phyloP scores from a whole-genome alignment of 805 yeast species.

The Candida pseudofarinosa region DNA sequence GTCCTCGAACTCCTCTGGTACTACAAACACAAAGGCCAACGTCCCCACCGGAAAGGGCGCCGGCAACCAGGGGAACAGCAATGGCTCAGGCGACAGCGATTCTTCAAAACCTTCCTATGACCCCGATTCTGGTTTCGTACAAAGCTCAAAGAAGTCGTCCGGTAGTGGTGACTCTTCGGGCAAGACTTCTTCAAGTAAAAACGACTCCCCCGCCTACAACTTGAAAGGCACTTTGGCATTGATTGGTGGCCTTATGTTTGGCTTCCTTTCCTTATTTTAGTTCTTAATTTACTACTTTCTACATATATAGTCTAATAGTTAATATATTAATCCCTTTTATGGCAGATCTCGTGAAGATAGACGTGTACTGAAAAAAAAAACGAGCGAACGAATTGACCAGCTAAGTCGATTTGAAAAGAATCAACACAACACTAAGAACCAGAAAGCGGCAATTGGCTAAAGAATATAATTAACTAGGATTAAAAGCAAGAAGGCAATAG shows the following conservation, averaged over 20 bases:
- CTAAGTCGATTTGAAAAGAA: not conserved
- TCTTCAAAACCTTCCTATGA: conserved; percentile 15
- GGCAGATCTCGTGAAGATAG: not conserved
- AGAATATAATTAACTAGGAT: not conserved
- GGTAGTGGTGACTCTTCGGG: conserved; percentile 10
- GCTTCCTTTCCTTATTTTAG: conserved; percentile 14
- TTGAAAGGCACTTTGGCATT: conserved; percentile 14
- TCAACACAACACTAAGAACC: not conserved
- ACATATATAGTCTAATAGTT: not conserved
- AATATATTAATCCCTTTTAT: not conserved
- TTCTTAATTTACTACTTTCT: not conserved
- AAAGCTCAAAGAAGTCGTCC: conserved; percentile 19
- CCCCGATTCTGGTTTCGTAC: conserved; percentile 35
- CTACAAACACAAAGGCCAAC: conserved; percentile 7
- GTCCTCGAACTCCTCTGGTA: conserved; percentile 6
- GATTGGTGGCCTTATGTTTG: conserved; percentile 15
- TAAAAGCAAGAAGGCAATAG: not conserved
- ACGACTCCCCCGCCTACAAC: conserved; percentile 4
- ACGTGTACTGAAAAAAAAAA: not conserved
- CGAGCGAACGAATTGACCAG: not conserved
- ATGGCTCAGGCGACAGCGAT: conserved; percentile 4
- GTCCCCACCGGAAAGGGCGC: conserved; percentile 1
- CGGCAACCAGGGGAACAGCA: not conserved
- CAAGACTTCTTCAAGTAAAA: conserved; percentile 9
- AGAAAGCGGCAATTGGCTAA: not conserved